A percentile compares a stretch with the other conserved stretches of the same genome.
Evolutionary conservation across 495 filamentous ascomycete genomes (phyloP).

Genomic region (Bathelium albidoporum): DNA sequence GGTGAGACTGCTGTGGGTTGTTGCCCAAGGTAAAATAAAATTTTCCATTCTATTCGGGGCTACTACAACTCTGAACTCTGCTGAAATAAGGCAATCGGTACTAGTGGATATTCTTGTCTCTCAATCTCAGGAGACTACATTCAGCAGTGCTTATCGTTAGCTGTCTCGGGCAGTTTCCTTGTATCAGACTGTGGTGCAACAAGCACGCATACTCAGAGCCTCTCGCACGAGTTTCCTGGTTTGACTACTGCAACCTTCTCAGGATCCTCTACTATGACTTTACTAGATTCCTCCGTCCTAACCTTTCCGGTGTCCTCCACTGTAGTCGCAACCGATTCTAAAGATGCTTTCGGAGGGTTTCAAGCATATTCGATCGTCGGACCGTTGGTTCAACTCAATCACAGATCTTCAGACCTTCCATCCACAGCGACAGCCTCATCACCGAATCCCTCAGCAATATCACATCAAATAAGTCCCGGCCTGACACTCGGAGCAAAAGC

Average conservation of each 20-base stretch:
- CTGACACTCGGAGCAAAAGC: background rate
- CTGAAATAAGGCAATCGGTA: background rate
- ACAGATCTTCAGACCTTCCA: background rate
- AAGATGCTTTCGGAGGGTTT: background rate
- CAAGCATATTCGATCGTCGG: background rate
- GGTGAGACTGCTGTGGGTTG: background rate
- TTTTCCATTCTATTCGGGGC: background rate
- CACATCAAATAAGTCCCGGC: background rate
- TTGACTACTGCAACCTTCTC: background rate
- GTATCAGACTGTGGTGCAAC: background rate
- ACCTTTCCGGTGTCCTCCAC: background rate
- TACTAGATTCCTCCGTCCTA: background rate
- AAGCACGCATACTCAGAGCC: background rate
- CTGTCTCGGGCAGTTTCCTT: background rate
- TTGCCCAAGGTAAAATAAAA: background rate
- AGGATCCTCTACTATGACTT: background rate
- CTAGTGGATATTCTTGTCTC: background rate
- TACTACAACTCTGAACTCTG: background rate
- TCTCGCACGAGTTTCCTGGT: background rate
- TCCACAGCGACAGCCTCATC: background rate
- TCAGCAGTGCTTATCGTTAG: background rate
- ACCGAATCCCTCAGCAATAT: background rate
- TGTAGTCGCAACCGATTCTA: background rate
- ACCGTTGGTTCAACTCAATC: background rate
- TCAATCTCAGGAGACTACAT: background rate